Percentiles rank a stretch among this genome's conserved stretches.
These are phyloP conservation scores for Sequoiadendron giganteum DNA, from an alignment of 75 land plant genomes.

Conservation along the genomic window DNA sequence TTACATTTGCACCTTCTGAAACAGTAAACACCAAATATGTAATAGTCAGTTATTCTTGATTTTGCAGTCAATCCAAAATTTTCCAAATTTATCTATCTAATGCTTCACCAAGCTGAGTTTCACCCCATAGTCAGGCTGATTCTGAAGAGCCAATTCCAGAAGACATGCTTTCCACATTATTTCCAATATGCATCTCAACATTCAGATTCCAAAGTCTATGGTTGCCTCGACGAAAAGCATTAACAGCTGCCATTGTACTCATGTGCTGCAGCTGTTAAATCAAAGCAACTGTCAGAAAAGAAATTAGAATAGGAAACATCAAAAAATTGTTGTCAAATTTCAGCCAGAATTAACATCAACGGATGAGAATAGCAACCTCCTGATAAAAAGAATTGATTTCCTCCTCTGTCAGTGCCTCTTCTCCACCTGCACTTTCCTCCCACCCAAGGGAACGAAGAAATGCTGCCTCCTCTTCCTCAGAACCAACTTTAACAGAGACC, in stretches of 20 bases:
- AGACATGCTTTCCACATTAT: conserved; percentile 9
- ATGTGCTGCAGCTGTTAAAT: conserved; percentile 1
- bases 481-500: conserved; percentile 13
- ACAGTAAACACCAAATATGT: conserved; percentile 3
- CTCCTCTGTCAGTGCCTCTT: conserved; percentile 35
- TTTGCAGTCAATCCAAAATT: conserved; percentile 6
- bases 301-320: neutral
- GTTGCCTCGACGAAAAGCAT: conserved; percentile 7
- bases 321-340: conserved; percentile 5
- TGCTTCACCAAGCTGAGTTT: neutral
- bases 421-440: conserved; percentile 31
- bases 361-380: conserved; percentile 19
- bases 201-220: conserved; percentile 4
- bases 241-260: conserved; percentile 1
- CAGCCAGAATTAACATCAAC: neutral
- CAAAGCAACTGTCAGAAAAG: neutral
- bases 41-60: conserved; percentile 4
- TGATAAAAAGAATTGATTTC: conserved; percentile 39
- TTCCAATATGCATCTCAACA: conserved; percentile 13
- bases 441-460: conserved; percentile 51
- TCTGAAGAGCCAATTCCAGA: conserved; percentile 11
- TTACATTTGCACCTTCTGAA: conserved; percentile 11
- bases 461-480: conserved; percentile 46
- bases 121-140: neutral
- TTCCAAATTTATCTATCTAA: conserved; percentile 10